Evolutionary conservation across 768 basidiomycete species (phyloP).

Genomic region (Mycena filopes): DNA sequence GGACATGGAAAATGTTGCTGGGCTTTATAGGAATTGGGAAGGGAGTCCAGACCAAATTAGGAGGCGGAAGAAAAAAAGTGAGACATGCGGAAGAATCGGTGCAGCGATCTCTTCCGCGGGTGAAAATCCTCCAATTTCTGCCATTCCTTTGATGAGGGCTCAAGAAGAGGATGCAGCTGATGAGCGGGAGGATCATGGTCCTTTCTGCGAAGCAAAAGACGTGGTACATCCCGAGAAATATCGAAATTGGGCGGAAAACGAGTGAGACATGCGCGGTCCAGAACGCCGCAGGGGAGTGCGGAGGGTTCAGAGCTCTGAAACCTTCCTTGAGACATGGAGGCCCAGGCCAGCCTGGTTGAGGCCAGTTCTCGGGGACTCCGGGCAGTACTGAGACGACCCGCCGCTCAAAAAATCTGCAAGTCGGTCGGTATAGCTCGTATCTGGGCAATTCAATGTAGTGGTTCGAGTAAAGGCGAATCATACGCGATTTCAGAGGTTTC

Average conservation of each 20-base stretch:
- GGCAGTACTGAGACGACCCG: too few species aligned
- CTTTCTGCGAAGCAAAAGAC: not conserved
- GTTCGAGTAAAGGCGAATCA: too few species aligned
- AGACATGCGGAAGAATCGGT: constrained; percentile 3
- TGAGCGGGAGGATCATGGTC: not conserved
- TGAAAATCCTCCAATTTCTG: not conserved
- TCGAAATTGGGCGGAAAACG: not conserved
- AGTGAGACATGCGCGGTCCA: not conserved
- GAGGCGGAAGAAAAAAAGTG: not conserved
- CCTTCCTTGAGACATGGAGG: too few species aligned
- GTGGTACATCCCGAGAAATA: not conserved
- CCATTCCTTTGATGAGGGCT: not conserved
- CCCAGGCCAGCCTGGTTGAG: too few species aligned
- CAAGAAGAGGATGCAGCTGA: too few species aligned
- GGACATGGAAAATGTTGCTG: not conserved
- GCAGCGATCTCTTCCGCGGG: constrained; percentile 8
- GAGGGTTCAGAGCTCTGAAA: too few species aligned
- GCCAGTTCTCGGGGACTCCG: too few species aligned
- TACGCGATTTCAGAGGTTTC: too few species aligned
- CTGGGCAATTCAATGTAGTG: too few species aligned
- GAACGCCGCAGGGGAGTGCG: not conserved
- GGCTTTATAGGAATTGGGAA: not conserved
- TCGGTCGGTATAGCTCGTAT: too few species aligned
- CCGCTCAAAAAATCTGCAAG: too few species aligned
- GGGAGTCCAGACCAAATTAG: not conserved